A percentile compares a stretch with the other conserved stretches of the same genome.
Evolutionary conservation across 371 early-diverging fungal genomes (phyloP).

Genomic region (Haplosporangium sp.): DNA sequence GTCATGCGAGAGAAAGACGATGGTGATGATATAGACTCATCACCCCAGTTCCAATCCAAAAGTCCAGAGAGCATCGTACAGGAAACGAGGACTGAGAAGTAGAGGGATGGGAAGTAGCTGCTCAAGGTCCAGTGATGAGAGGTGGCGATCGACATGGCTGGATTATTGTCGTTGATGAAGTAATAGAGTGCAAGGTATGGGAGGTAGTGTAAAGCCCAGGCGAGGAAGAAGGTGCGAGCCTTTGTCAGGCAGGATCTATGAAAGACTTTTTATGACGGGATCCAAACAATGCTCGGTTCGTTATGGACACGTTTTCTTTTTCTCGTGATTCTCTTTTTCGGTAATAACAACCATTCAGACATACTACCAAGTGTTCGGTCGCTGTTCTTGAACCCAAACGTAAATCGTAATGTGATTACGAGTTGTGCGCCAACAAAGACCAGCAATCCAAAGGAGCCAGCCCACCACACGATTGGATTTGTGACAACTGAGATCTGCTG

Average conservation of each 20-base stretch:
- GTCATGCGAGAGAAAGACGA: background rate
- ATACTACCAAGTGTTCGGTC: background rate
- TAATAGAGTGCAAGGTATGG: conserved; percentile 8
- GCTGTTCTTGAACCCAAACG: conserved; percentile 14
- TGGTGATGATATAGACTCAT: too few species aligned
- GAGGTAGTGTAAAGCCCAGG: conserved; percentile 24
- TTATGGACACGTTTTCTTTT: too few species aligned
- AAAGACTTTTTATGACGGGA: too few species aligned
- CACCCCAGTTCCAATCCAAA: too few species aligned
- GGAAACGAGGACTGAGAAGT: conserved; percentile 21
- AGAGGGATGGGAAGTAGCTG: conserved; percentile 35
- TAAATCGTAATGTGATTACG: background rate
- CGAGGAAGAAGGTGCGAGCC: conserved; percentile 11
- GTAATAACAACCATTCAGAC: too few species aligned
- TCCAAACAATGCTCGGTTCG: too few species aligned
- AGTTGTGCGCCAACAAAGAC: background rate
- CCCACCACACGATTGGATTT: conserved; percentile 28
- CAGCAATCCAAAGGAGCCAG: conserved; percentile 9
- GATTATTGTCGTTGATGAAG: too few species aligned
- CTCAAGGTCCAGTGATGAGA: conserved; percentile 7
- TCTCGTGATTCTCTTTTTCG: too few species aligned
- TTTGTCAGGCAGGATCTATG: background rate
- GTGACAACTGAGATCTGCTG: conserved; percentile 24
- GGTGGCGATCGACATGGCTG: too few species aligned
- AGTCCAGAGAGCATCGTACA: conserved; percentile 15